Evolutionary conservation across 1,284 basidiomycete genomes (phyloP), one percentile per base, ranked within the genome.

Genomic region (Boletus sp.): DNA sequence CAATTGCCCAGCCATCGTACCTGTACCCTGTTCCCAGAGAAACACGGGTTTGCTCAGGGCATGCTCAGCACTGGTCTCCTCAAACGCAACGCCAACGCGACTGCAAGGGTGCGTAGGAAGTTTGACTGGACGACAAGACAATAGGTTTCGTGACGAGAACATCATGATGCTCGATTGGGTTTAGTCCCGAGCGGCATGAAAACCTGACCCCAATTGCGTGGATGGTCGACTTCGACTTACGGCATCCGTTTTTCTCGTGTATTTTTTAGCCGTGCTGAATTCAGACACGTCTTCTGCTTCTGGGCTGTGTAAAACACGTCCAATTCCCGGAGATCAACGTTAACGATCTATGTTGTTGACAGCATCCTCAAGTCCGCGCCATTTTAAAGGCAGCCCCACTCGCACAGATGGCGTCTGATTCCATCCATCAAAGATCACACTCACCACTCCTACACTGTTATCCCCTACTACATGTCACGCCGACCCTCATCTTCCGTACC

Each of bases 381-480:
- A 34, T 48, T 49, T 63, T 63, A 57, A 62, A 54, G 45, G 38
- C 35, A 16, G n/a, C 26, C 14, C 36, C 29, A 4, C n/a, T 2
- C 20, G 1, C 5, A 19, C 16, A 48, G 44, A 43, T 50, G 25
- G 12, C 13, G 8, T 43, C 23, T 34, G 48, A 50, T 52, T 33
- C 6, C 4, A 8, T 52, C 27, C 46, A 36, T 37, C 59, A 20
- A 22, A 16, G 25, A 44, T 34, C 55, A 22, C 16, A 20, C 32
- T 9, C 27, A 17, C 33, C 8, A 8, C 13, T n/a, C 13, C 2
- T n/a, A n/a, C n/a, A n/a, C n/a, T n/a, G n/a, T 22, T 50, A 38
- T 38, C 50, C 54, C 35, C 34, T 41, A 42, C 32, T 14, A 9
- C 54, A 82, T 84, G 82, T 78, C 82, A 30, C 77, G 80, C 37